A percentile compares a stretch with the other conserved stretches of the same genome.
phyloP scores from a whole-genome alignment of 2,329 filamentous ascomycete species.

The Pseudocercospora musae region DNA sequence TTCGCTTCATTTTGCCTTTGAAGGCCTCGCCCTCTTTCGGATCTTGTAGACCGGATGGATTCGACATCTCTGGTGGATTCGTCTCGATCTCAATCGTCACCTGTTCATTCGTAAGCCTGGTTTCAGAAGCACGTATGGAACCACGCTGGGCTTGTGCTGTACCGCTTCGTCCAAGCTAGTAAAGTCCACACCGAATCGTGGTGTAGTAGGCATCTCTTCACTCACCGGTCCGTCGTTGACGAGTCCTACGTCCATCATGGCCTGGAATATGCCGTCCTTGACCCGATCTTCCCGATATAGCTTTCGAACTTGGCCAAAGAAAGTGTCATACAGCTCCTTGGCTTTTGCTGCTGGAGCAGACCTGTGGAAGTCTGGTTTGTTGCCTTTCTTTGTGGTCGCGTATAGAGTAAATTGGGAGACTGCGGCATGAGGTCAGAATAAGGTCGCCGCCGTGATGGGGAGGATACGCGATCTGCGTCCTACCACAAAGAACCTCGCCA shows the following conservation, averaged over 20 bases:
- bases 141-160: slow-evolving; percentile 28
- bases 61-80: slow-evolving; percentile 42
- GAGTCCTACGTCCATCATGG: slow-evolving; percentile 96
- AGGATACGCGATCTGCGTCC: slow-evolving; percentile 26
- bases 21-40: slow-evolving; percentile 29
- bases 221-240: slow-evolving; percentile 80
- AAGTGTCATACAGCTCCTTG: slow-evolving; percentile 76
- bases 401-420: slow-evolving; percentile 96
- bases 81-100: slow-evolving; percentile 51
- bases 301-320: slow-evolving; percentile 71
- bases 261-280: slow-evolving; percentile 94
- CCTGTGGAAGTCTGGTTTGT: slow-evolving; percentile 91
- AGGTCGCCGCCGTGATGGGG: slow-evolving; percentile 7
- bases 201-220: slow-evolving; percentile 29
- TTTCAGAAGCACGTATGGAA: neutral
- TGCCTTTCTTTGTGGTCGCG: slow-evolving; percentile 91
- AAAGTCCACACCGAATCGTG: slow-evolving; percentile 45
- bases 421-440: slow-evolving; percentile 37
- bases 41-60: slow-evolving; percentile 30
- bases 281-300: slow-evolving; percentile 72
- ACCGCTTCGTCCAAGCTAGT: slow-evolving; percentile 57
- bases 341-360: slow-evolving; percentile 77
- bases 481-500: slow-evolving; percentile 93
- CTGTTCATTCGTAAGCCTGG: slow-evolving; percentile 31
- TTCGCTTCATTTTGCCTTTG: slow-evolving; percentile 35